These are phyloP conservation scores for Nannizziopsis barbatae DNA, from an alignment of 2,329 filamentous ascomycete genomes.

Conservation along the genomic window DNA sequence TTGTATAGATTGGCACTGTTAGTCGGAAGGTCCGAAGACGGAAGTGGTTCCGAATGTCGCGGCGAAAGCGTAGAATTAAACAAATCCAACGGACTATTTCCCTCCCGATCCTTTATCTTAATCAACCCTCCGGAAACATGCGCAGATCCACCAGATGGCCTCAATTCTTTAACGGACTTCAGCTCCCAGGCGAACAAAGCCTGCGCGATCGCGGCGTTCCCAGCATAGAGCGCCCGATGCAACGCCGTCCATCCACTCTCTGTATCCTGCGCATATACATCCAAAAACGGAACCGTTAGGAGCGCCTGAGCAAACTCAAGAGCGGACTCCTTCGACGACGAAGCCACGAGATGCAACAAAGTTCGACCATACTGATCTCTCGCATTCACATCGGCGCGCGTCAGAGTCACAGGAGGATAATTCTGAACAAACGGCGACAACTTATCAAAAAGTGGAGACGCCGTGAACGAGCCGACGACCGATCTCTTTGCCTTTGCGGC, in stretches of 20 bases:
- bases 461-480: constrained; percentile 37
- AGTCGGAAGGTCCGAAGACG: constrained; percentile 34
- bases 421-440: constrained; percentile 15
- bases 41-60: constrained; percentile 36
- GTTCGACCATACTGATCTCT: constrained; percentile 74
- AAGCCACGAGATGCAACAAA: constrained; percentile 70
- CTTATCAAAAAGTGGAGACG: constrained; percentile 36
- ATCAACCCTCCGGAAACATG: constrained; percentile 63
- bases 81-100: constrained; percentile 86
- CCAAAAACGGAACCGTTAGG: constrained; percentile 68
- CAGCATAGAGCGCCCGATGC: constrained; percentile 79
- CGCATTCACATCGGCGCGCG: constrained; percentile 64
- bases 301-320: constrained; percentile 65
- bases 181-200: constrained; percentile 69
- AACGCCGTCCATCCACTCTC: constrained; percentile 96
- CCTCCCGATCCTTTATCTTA: constrained; percentile 91
- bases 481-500: constrained; percentile 41
- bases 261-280: constrained; percentile 74
- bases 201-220: constrained; percentile 76
- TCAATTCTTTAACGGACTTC: constrained; percentile 52
- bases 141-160: constrained; percentile 43
- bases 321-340: constrained; percentile 59
- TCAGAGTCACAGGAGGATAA: constrained; percentile 29
- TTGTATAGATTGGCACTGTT: constrained; percentile 29
- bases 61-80: constrained; percentile 79